Base-by-base conservation (phyloP, 441 rosid genomes). In the Adansonia gregorii region DNA sequence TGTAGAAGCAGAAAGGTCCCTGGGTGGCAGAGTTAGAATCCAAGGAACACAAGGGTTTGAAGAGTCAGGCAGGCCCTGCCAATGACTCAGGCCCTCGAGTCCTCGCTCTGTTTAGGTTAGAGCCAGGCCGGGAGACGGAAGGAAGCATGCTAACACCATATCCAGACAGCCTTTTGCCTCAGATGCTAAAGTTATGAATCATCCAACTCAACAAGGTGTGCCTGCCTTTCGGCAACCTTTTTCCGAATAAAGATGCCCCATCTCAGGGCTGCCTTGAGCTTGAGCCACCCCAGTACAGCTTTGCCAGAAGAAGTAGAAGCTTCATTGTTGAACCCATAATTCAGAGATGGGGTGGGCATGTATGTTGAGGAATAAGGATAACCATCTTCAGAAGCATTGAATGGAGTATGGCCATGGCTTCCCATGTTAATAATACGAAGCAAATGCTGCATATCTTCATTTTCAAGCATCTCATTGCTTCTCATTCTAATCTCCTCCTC, bases 211-310 rank as follows among this genome's bases (percentile, higher is more conserved):
- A 90, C 88, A 73, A 96, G 86, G 78, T 87, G 96, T 3, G 98
- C 99, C n/a, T 94, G 87, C 81, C 91, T 87, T 87, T 94, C 98
- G 2, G 99, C 98, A 4, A 97, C 98, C 76, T 85, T 93, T 83
- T 93, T 92, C 86, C 97, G 81, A 61, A 92, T 78, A 78, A 96
- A 94, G 80, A 94, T 86, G 3, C 99, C 98, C 98, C 98, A 94
- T 78, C 99, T 85, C 73, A 96, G 89, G 3, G 98, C 98, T 27
- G 99, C 98, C 84, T 96, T 96, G 75, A 96, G 93, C 88, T 96
- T 96, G 68, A 96, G 90, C 98, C 99, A 96, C 55, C 99, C 96
- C 14, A 91, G 86, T 72, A 97, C 98, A 65, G 96, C 95, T 82
- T 92, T 96, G 59, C 97, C 94, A 2, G 98, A 84, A n/a, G 91